Evolutionary conservation across 2,329 filamentous ascomycete species (phyloP), one percentile per base, ranked within the genome.

Genomic region (Pyrenochaeta sp.): DNA sequence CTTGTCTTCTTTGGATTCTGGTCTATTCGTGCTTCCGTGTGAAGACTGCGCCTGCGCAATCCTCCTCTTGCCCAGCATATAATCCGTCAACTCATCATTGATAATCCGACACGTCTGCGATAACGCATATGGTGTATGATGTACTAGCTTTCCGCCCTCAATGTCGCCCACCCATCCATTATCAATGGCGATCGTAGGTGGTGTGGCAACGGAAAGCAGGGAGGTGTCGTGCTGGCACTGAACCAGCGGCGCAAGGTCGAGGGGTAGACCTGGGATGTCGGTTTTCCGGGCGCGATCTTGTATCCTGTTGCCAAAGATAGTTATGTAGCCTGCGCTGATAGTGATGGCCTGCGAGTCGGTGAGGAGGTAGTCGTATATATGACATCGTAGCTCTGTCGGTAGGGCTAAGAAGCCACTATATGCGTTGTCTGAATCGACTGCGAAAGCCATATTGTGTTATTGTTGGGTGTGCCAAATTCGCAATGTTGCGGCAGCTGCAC

Each of bases 291-390:
- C 59, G 50, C 58, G 59, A 50, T 74, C 69, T 42, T 61, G 58
- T 50, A 78, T 72, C 19, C 66, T 60, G 47, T 69, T 64, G 7
- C 67, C 62, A 54, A 74, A 66, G 46, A 65, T 72, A 19, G 69
- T 70, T 27, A 77, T 59, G 50, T 74, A 67, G 28, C 75, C 76
- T 22, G 72, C 76, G 46, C 75, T 72, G n/a, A 81, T 74, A 15
- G 79, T 80, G 32, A 80, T 72, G 15, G 64, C 61, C 28, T 74
- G 67, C 32, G 67, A 60, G 52, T 78, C 75, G 54, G 72, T 66
- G 25, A 80, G 69, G 19, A 77, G 73, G 55, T 75, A 75, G 34
- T 75, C 71, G 68, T 81, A 81, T 49, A 81, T 79, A 15, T 74
- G 67, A 37, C 80, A 78, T 44, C 79, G 74, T 25, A 81, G 61